Percentiles rank a stretch among this genome's conserved stretches.
These are phyloP conservation scores for Nissolia schottii DNA, from an alignment of 306 rosid genomes.

Conservation along the genomic window DNA sequence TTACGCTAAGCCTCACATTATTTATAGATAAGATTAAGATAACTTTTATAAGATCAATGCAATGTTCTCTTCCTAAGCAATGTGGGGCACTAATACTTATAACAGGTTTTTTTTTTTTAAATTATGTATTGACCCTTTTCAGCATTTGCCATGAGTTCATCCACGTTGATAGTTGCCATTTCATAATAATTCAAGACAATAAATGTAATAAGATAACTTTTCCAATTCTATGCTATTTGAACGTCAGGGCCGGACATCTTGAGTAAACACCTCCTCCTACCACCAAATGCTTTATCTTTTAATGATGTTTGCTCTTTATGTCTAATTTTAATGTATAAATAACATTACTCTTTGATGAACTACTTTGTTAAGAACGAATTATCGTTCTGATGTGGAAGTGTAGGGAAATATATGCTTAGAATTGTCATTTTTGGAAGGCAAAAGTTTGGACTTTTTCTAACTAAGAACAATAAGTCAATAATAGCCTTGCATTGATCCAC, in stretches of 20 bases:
- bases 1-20: too few species aligned
- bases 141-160: not conserved
- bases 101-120: not conserved
- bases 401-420: not conserved
- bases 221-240: not conserved
- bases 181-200: not conserved
- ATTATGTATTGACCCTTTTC: not conserved
- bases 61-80: too few species aligned
- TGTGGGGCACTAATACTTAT: too few species aligned
- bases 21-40: too few species aligned
- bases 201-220: not conserved
- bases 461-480: not conserved
- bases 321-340: too few species aligned
- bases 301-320: too few species aligned
- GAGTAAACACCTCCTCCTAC: too few species aligned
- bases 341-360: too few species aligned
- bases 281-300: too few species aligned
- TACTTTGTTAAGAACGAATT: not conserved
- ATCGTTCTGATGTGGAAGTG: not conserved
- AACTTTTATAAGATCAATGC: too few species aligned
- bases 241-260: too few species aligned
- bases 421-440: slow-evolving; percentile 18
- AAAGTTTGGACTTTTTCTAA: not conserved
- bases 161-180: not conserved
- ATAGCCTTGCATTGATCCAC: not conserved